phyloP scores from a whole-genome alignment of 75 land plant species.

The Chamaecyparis obtusa region DNA sequence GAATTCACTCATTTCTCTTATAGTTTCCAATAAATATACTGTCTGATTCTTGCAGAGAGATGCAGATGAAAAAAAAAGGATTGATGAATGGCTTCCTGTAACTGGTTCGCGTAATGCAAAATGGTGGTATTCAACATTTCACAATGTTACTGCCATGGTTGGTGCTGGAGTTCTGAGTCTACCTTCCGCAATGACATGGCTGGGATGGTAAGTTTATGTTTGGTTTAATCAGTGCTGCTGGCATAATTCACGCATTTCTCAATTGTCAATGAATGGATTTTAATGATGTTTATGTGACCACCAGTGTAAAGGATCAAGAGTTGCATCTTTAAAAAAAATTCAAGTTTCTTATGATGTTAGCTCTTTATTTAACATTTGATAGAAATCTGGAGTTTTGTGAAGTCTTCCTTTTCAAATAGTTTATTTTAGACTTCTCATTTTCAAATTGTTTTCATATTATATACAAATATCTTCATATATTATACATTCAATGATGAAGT shows the following conservation, averaged over 20 bases:
- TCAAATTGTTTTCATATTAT: too few species aligned
- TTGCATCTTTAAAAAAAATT: too few species aligned
- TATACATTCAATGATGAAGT: neutral
- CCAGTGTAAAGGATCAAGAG: too few species aligned
- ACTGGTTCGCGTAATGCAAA: conserved; percentile 25
- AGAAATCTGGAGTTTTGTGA: too few species aligned
- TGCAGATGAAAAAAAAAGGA: neutral
- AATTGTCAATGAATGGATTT: neutral
- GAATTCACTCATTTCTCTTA: neutral
- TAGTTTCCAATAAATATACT: neutral
- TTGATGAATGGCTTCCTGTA: conserved; percentile 28
- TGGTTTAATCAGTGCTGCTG: neutral
- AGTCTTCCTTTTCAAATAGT: too few species aligned
- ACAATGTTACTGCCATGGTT: conserved; percentile 51
- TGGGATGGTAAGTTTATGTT: conserved; percentile 24
- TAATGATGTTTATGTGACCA: too few species aligned
- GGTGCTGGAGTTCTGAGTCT: conserved; percentile 47
- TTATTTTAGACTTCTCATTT: too few species aligned
- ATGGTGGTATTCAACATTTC: conserved; percentile 52
- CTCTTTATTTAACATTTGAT: too few species aligned
- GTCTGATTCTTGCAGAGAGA: neutral
- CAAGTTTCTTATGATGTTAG: too few species aligned
- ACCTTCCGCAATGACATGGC: conserved; percentile 40
- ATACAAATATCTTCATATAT: too few species aligned
- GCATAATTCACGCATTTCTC: neutral